Evolutionary conservation across 2,329 filamentous ascomycete species (phyloP).

Genomic region (Geosmithia flava): DNA sequence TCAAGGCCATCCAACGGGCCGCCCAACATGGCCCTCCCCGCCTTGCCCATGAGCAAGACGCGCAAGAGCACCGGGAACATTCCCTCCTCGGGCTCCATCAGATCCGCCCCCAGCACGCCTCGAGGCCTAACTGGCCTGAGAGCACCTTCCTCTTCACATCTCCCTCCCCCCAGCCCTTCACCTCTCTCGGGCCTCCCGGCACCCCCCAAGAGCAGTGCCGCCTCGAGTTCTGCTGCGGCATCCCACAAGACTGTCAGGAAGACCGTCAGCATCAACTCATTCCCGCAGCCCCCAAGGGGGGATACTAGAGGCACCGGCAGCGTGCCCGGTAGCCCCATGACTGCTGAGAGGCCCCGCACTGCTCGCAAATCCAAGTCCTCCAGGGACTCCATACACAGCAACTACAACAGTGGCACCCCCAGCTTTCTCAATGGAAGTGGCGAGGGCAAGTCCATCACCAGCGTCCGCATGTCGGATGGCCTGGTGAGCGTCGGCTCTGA

Average conservation of each 20-base stretch:
- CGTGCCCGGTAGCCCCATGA: slow-evolving; percentile 49
- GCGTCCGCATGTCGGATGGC: slow-evolving; percentile 58
- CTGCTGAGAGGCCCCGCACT: slow-evolving; percentile 33
- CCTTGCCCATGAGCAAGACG: slow-evolving; percentile 60
- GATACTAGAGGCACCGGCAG: slow-evolving; percentile 37
- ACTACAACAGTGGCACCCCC: slow-evolving; percentile 41
- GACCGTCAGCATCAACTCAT: slow-evolving; percentile 85
- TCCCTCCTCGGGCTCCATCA: slow-evolving; percentile 22
- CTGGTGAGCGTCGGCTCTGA: slow-evolving; percentile 70
- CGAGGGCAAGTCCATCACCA: slow-evolving; percentile 61
- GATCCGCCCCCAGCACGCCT: slow-evolving; percentile 32
- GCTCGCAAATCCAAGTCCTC: slow-evolving; percentile 43
- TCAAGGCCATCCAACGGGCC: slow-evolving; percentile 58
- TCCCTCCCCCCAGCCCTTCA: slow-evolving; percentile 40
- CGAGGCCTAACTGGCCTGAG: slow-evolving; percentile 39
- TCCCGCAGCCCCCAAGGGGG: slow-evolving; percentile 76
- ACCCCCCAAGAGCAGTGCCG: slow-evolving; percentile 27
- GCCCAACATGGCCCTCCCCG: slow-evolving; percentile 59
- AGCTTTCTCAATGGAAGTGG: slow-evolving; percentile 70
- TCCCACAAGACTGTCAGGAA: slow-evolving; percentile 58
- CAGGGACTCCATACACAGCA: slow-evolving; percentile 38
- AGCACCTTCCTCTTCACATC: slow-evolving; percentile 41
- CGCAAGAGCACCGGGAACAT: slow-evolving; percentile 50
- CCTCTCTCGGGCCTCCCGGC: slow-evolving; percentile 42
- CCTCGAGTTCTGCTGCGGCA: slow-evolving; percentile 37